A percentile compares a stretch with the other conserved stretches of the same genome.
Evolutionary conservation across 805 yeast genomes (phyloP).

Genomic region (Nakazawaea ishiwadae): DNA sequence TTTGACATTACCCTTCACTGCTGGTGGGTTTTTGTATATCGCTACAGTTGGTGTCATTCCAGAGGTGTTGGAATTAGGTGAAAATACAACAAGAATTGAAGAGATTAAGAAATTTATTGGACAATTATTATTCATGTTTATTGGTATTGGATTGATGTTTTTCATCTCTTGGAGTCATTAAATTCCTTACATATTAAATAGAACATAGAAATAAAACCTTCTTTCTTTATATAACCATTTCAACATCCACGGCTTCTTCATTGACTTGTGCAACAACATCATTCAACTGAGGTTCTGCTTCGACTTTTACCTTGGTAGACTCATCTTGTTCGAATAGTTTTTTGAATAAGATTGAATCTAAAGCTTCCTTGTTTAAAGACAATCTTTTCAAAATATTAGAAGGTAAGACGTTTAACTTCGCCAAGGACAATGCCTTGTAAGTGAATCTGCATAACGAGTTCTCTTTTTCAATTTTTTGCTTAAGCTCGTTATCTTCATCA

Average conservation of each 20-base stretch:
- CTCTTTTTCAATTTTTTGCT: conserved; percentile 13
- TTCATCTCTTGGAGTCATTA: conserved; percentile 42
- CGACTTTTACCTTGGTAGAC: not conserved
- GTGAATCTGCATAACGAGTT: conserved; percentile 19
- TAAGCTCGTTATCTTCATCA: conserved; percentile 10
- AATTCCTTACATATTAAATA: conserved; percentile 1
- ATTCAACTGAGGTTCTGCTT: not conserved
- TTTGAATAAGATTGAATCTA: conserved; percentile 18
- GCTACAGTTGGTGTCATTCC: conserved; percentile 76
- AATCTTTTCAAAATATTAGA: conserved; percentile 17
- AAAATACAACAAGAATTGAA: conserved; percentile 28
- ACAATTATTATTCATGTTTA: conserved; percentile 44
- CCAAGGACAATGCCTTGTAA: conserved; percentile 20
- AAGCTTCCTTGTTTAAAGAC: conserved; percentile 17
- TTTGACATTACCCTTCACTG: conserved; percentile 62
- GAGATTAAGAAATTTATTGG: conserved; percentile 35
- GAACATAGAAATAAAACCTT: not conserved
- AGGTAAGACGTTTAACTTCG: conserved; percentile 16
- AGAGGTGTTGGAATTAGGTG: conserved; percentile 48
- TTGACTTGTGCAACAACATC: no score
- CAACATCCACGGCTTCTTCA: conserved; percentile 1
- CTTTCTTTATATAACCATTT: not conserved
- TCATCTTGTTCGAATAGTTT: conserved; percentile 2
- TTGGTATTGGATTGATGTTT: conserved; percentile 59
- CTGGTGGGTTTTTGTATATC: conserved; percentile 72